Base-by-base conservation (phyloP, 441 rosid genomes). In the Populus tomentosa region DNA sequence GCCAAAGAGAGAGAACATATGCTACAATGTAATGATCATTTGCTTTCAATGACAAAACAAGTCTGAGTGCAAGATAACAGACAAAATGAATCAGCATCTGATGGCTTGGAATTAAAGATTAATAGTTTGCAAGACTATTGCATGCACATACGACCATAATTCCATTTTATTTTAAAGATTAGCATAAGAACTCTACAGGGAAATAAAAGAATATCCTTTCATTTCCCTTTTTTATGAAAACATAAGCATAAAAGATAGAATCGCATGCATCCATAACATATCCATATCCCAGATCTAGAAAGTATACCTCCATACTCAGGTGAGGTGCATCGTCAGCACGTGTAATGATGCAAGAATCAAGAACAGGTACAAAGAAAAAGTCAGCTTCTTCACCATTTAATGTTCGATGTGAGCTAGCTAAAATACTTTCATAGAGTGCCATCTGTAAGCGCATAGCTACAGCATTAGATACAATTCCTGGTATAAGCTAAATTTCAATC, bases 291-390 rank as follows among this genome's bases (percentile, higher is more conserved):
- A 78, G 74, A 67, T 74, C 14, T 56, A 53, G 76, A 35, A 81
- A 81, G 62, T 46, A 69, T 81, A 96, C 98, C 98, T 86, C 75
- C 94, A 88, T 62, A 78, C 84, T 89, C 77, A 96, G 70, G 86
- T 96, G 98, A 67, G 99, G 98, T 70, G 97, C 91, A 89, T 96
- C 99, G 59, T 87, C 92, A 75, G 97, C 99, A 69, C 98, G 98
- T 35, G 88, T 88, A 72, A 96, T 96, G 79, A 94, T 96, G 87
- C 99, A 96, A 1, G 98, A 88, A 87, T 96, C 98, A 81, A 96
- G 96, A 88, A 91, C 97, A 71, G 98, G 99, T 80, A 94, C 98
- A 83, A 91, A 95, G 92, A 92, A 95, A 86, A 85, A 96, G 73
- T 96, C 99, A 36, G 98, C 99, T 80, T 96, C 99, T 67, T 91